Base-by-base conservation (phyloP, 768 basidiomycete species). In the Tulasnella sp. region DNA sequence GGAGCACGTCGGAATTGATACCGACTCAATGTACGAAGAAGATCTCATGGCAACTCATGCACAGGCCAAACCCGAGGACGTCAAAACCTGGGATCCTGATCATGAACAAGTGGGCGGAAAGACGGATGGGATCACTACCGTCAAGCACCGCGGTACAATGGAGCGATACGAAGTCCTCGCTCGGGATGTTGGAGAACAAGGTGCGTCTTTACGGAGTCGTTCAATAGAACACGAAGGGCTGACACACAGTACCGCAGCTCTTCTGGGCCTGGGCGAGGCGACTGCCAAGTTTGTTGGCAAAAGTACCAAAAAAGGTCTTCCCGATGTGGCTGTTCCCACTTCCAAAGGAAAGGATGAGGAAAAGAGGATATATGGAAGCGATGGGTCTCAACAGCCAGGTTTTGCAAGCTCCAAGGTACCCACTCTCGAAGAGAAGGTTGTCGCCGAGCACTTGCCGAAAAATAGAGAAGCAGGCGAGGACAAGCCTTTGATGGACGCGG, bases 1-100 rank as follows among this genome's bases (percentile, higher is more conserved):
- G 75, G 97, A 99, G 78, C 97, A 99, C 78, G 83, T 97, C 73
- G 97, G 97, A 2, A 84, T 98, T 72, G 94, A 99, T 78, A 95
- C 98, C 36, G 97, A 99, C 78, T 85, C 87, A 1, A 82, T 97
- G 76, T 86, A 87, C 59, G 90, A 94, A 75, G 90, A 91, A 68
- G 88, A 91, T 67, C 80, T 89, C 22, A 86, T 85, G 84, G 80
- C 82, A 1, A 79, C 82, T 26, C 83, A 87, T 7, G 85, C 89
- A 16, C 78, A 83, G 8, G 83, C 83, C 69, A 77, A 83, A 3
- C 83, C 84, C 69, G 78, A 85, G 75, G 83, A 85, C 62, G 83
- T 88, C 75, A 83, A 87, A 62, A 79, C 81, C 36, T 91, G 90
- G 90, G 90, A 93, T 78, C 90, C 91, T 1, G 87, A 89, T 75